These are phyloP conservation scores for Brettanomyces custersianus DNA, from an alignment of 805 yeast species.

Conservation along the genomic window DNA sequence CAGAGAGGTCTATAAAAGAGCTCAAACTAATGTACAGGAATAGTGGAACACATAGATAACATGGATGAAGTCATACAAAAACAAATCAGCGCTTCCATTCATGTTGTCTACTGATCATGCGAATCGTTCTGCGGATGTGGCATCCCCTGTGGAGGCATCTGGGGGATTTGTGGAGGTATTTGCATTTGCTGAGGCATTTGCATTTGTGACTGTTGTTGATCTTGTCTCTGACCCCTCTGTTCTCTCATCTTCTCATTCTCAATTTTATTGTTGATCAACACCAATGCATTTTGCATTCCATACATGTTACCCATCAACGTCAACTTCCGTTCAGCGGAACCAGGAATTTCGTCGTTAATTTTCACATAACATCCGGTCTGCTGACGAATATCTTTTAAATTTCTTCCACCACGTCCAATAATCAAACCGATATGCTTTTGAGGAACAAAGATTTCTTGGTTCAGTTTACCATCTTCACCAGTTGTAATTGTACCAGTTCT, in stretches of 20 bases:
- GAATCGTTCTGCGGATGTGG: too few species aligned
- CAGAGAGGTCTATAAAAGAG: constrained; percentile 1
- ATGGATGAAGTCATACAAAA: not conserved
- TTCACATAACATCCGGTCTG: constrained; percentile 68
- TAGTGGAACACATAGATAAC: too few species aligned
- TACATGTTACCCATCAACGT: constrained; percentile 59
- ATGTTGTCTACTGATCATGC: too few species aligned
- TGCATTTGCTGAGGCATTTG: not conserved
- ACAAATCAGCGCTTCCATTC: not conserved
- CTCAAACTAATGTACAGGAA: not conserved
- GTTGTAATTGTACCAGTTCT: constrained; percentile 10
- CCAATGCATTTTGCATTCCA: constrained; percentile 65
- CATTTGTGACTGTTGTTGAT: not conserved
- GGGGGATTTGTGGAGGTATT: not conserved
- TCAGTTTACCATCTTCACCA: constrained; percentile 37
- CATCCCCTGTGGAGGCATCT: too few species aligned
- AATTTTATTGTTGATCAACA: constrained; percentile 63
- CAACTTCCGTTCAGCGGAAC: constrained; percentile 50
- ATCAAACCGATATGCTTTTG: constrained; percentile 73
- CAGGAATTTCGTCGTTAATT: constrained; percentile 52
- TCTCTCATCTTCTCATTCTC: constrained; percentile 45
- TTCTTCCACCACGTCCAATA: constrained; percentile 81
- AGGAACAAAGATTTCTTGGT: constrained; percentile 69
- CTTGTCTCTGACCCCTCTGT: constrained; percentile 9
- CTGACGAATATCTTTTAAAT: constrained; percentile 67